These are phyloP conservation scores for Hanseniaspora taiwanica DNA, from an alignment of 805 yeast species.

Conservation along the genomic window DNA sequence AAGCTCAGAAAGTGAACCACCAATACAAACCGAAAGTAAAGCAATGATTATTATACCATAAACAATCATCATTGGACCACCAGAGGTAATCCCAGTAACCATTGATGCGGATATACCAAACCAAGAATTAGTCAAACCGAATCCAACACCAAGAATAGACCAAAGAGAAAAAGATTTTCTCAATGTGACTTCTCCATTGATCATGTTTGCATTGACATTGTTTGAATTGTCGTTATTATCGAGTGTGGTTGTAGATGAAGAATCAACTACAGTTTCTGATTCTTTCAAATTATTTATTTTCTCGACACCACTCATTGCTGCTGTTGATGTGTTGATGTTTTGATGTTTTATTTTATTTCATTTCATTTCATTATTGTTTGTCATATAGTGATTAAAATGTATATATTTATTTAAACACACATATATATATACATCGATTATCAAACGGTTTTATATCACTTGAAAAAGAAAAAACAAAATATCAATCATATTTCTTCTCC, in stretches of 20 bases:
- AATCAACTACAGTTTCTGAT: too few species aligned
- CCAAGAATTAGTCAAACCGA: constrained; percentile 53
- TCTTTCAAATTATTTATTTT: too few species aligned
- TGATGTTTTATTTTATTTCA: too few species aligned
- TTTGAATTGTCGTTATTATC: too few species aligned
- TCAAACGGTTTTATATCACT: too few species aligned
- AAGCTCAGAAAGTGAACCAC: constrained; percentile 39
- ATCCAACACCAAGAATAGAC: constrained; percentile 47
- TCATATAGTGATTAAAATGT: not conserved
- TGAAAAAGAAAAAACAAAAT: too few species aligned
- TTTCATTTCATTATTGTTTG: too few species aligned
- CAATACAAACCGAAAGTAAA: constrained; percentile 34
- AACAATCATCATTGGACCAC: constrained; percentile 48
- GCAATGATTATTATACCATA: constrained; percentile 47
- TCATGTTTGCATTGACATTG: not conserved
- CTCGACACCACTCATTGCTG: too few species aligned
- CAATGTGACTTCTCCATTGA: constrained; percentile 18
- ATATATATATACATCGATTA: not conserved
- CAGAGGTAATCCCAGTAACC: constrained; percentile 41
- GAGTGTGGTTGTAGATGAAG: too few species aligned
- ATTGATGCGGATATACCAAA: constrained; percentile 49
- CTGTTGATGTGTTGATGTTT: too few species aligned
- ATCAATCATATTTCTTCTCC: too few species aligned
- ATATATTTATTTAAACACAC: not conserved
- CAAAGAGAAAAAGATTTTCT: constrained; percentile 33